These are phyloP conservation scores for Nowakowskiella sp. DNA, from an alignment of 192 early-diverging fungal genomes.

Conservation along the genomic window DNA sequence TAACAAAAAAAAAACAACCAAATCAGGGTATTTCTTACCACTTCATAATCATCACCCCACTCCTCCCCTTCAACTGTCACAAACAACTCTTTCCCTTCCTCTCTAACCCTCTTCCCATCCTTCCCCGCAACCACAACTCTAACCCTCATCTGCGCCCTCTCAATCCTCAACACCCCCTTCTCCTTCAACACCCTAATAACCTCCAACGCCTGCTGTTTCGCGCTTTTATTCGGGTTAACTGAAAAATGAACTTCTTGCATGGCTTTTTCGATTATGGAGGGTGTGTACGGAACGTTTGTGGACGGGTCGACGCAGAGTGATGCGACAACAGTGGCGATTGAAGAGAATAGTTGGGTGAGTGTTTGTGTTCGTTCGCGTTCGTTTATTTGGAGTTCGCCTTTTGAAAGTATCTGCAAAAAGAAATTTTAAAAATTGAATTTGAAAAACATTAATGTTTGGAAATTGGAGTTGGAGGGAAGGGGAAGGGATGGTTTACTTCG, in stretches of 20 bases:
- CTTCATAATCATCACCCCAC: constrained; percentile 74
- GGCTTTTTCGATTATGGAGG: constrained; percentile 97
- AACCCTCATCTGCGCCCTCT: constrained; percentile 88
- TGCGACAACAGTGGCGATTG: constrained; percentile 93
- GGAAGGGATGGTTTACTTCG: constrained; percentile 25
- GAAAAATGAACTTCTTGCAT: constrained; percentile 90
- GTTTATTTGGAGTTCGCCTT: constrained; percentile 94
- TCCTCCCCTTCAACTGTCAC: constrained; percentile 68
- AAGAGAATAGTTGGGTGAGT: constrained; percentile 37
- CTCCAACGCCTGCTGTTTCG: constrained; percentile 91
- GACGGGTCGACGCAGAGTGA: constrained; percentile 94
- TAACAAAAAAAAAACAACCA: not conserved
- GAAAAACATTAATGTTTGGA: not conserved
- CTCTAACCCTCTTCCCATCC: constrained; percentile 82
- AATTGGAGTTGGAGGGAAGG: not conserved
- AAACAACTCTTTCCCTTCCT: constrained; percentile 56
- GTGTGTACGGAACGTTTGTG: constrained; percentile 90
- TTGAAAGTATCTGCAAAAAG: constrained; percentile 67
- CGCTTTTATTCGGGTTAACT: constrained; percentile 76
- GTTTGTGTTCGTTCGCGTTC: constrained; percentile 88
- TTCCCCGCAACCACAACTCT: constrained; percentile 72
- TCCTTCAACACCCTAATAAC: constrained; percentile 90
- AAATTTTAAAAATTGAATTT: constrained; percentile 5
- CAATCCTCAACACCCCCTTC: constrained; percentile 82
- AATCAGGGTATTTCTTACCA: constrained; percentile 53